Evolutionary conservation across 106 monocot species (phyloP).

Genomic region (Chionographis japonica): DNA sequence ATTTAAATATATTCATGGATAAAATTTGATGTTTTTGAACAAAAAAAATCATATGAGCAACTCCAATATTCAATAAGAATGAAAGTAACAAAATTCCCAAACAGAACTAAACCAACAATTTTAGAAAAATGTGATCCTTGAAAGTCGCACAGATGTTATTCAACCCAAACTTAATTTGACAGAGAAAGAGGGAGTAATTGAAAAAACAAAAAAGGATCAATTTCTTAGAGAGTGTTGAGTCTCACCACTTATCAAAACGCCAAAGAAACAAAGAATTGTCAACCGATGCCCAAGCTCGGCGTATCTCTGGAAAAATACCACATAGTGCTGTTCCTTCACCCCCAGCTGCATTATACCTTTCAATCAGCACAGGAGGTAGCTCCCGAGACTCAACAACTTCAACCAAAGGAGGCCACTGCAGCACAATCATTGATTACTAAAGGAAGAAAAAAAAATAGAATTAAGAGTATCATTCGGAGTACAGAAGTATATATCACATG

Average conservation of each 20-base stretch:
- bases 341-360: slow-evolving; percentile 75
- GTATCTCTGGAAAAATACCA: slow-evolving; percentile 90
- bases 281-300: slow-evolving; percentile 93
- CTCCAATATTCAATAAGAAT: too few relatives aligned
- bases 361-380: slow-evolving; percentile 67
- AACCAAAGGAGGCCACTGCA: slow-evolving; percentile 84
- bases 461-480: neutral
- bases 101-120: neutral
- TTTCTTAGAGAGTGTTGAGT: too few relatives aligned
- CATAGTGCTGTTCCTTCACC: slow-evolving; percentile 98
- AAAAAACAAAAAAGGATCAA: too few relatives aligned
- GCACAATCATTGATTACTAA: neutral
- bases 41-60: too few relatives aligned
- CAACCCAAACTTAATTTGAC: too few relatives aligned
- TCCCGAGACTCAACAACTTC: slow-evolving; percentile 78
- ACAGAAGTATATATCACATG: neutral
- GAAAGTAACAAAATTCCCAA: neutral
- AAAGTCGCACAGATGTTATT: too few relatives aligned
- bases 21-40: too few relatives aligned
- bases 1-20: too few relatives aligned
- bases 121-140: too few relatives aligned
- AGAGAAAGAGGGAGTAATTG: too few relatives aligned
- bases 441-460: neutral
- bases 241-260: slow-evolving; percentile 95
- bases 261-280: slow-evolving; percentile 92